These are phyloP conservation scores for Pseudozyma sp. DNA, from an alignment of 1,284 basidiomycete species.

Conservation along the genomic window DNA sequence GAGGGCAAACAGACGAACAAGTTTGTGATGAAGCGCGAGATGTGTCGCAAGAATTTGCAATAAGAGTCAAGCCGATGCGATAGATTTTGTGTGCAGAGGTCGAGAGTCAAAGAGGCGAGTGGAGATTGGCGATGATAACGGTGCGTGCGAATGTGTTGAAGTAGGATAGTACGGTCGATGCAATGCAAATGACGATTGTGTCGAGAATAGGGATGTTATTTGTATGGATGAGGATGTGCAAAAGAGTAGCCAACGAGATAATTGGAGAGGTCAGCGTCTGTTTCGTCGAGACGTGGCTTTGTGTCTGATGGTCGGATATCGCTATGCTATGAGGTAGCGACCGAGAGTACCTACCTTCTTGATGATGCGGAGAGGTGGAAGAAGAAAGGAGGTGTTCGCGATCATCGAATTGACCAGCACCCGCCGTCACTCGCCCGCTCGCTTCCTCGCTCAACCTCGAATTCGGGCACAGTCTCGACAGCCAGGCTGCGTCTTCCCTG, in stretches of 20 bases:
- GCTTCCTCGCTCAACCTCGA: too few relatives aligned
- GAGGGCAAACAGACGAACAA: background rate
- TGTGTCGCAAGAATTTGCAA: slow-evolving; percentile 1
- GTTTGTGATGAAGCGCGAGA: slow-evolving; percentile 3
- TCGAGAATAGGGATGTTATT: background rate
- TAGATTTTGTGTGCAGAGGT: background rate
- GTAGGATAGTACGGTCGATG: slow-evolving; percentile 7
- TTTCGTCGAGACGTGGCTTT: background rate
- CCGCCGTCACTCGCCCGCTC: slow-evolving; percentile 1
- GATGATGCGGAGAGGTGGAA: slow-evolving; percentile 55
- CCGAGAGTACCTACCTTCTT: slow-evolving; percentile 51
- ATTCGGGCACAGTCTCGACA: too few relatives aligned
- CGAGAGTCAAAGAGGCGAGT: background rate
- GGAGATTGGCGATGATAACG: slow-evolving; percentile 4
- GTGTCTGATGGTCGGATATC: slow-evolving; percentile 1
- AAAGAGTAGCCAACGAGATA: slow-evolving; percentile 7
- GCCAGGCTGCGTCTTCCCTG: too few relatives aligned
- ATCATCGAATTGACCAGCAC: slow-evolving; percentile 15
- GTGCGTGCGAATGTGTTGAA: slow-evolving; percentile 3
- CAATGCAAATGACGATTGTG: slow-evolving; percentile 3
- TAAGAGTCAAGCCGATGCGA: background rate
- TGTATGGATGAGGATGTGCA: background rate
- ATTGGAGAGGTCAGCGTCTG: slow-evolving; percentile 27
- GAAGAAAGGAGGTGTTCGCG: slow-evolving; percentile 27
- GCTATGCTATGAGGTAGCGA: slow-evolving; percentile 22